phyloP scores from a whole-genome alignment of 108 stramenopile genomes.

The Heterococcus sp. region DNA sequence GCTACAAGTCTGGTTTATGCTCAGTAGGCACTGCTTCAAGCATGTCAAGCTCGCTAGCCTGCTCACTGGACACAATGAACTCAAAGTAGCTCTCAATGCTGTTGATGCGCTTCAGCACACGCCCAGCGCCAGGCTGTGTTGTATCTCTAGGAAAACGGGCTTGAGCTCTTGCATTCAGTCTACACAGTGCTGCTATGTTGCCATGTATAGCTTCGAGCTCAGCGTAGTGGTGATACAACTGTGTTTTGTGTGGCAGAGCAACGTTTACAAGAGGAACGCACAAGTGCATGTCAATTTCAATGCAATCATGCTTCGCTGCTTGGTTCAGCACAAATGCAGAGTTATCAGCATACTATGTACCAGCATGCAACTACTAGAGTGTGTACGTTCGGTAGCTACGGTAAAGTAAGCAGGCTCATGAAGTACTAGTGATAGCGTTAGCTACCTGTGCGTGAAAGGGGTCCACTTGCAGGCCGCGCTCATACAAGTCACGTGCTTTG shows the following conservation, averaged over 20 bases:
- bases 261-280: not conserved
- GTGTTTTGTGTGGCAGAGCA: too few species aligned
- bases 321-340: not conserved
- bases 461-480: conserved; percentile 8
- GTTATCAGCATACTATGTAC: not conserved
- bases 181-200: not conserved
- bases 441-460: conserved; percentile 10
- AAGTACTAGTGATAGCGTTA: conserved; percentile 5
- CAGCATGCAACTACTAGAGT: not conserved
- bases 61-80: not conserved
- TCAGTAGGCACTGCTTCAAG: too few species aligned
- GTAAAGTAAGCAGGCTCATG: not conserved
- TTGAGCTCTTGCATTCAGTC: not conserved
- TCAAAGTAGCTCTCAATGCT: conserved; percentile 1
- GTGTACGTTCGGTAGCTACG: not conserved
- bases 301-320: too few species aligned
- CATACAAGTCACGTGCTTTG: conserved; percentile 14
- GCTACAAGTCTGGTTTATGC: too few species aligned
- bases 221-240: not conserved
- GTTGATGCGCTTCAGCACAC: not conserved
- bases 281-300: too few species aligned
- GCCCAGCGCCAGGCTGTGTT: not conserved
- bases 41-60: too few species aligned
- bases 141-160: not conserved
- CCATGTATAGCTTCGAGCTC: not conserved